Conservation (phyloP, 805 yeast species). For the Saccharomyces jurei region DNA sequence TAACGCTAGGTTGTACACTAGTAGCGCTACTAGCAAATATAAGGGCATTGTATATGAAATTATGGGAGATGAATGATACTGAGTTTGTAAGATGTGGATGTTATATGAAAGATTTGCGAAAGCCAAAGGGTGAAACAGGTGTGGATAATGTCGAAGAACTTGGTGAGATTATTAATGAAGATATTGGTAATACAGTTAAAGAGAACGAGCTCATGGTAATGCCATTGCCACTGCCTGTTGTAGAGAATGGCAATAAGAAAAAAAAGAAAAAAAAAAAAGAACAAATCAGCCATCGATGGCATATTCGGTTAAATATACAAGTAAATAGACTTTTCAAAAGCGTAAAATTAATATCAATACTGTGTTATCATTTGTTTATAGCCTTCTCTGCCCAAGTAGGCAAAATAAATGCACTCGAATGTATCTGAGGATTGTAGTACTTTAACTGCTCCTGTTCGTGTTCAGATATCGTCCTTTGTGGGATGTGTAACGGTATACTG, state of each 20-base stretch:
- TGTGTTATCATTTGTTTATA: slow-evolving; percentile 7
- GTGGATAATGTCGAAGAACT: slow-evolving; percentile 25
- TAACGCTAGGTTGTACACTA: slow-evolving; percentile 62
- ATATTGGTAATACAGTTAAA: background rate
- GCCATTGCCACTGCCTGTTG: slow-evolving; percentile 6
- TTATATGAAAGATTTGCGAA: background rate
- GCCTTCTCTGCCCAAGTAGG: slow-evolving; percentile 67
- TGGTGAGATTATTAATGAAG: slow-evolving; percentile 22
- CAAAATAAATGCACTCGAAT: slow-evolving; percentile 62
- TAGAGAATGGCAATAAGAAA: slow-evolving; percentile 15
- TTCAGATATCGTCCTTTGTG: slow-evolving; percentile 42
- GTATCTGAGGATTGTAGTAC: slow-evolving; percentile 62
- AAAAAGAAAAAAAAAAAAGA: slow-evolving; percentile 40
- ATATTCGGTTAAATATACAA: slow-evolving; percentile 48
- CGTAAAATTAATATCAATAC: background rate
- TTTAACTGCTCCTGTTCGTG: slow-evolving; percentile 44
- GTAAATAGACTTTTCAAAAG: background rate
- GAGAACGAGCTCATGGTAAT: background rate
- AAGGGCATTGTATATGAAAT: slow-evolving; percentile 15
- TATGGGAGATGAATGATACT: slow-evolving; percentile 11
- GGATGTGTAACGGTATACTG: slow-evolving; percentile 38
- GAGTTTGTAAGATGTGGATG: slow-evolving; percentile 19
- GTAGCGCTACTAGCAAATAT: slow-evolving; percentile 49
- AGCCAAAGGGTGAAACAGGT: background rate
- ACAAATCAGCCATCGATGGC: slow-evolving; percentile 58